Evolutionary conservation across 768 basidiomycete species (phyloP).

Genomic region (Rubroboletus pulcherrimus): DNA sequence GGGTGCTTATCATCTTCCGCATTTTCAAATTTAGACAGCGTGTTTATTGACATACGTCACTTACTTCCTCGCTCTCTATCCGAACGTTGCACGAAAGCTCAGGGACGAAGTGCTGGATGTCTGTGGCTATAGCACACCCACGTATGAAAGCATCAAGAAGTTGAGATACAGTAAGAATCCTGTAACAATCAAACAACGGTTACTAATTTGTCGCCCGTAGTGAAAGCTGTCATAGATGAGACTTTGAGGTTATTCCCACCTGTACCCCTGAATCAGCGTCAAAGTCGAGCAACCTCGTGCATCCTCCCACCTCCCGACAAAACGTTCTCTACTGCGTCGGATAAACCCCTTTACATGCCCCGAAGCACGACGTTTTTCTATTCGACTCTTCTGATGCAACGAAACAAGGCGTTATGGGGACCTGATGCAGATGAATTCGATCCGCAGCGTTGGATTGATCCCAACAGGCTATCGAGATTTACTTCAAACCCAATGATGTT

Average conservation of each 20-base stretch:
- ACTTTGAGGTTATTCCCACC: constrained; percentile 76
- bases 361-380: constrained; percentile 54
- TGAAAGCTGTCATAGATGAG: constrained; percentile 78
- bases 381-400: constrained; percentile 60
- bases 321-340: constrained; percentile 38
- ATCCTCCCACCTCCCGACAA: constrained; percentile 50
- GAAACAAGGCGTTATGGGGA: constrained; percentile 69
- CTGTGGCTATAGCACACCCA: constrained; percentile 50
- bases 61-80: constrained; percentile 67
- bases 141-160: constrained; percentile 52
- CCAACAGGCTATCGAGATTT: constrained; percentile 45
- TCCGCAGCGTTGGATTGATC: constrained; percentile 74
- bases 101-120: constrained; percentile 58
- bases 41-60: constrained; percentile 64
- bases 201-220: constrained; percentile 30
- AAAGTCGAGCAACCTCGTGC: constrained; percentile 47
- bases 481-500: constrained; percentile 65
- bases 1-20: background rate
- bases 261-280: constrained; percentile 68
- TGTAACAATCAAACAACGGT: background rate
- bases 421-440: constrained; percentile 72
- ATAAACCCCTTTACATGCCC: constrained; percentile 56
- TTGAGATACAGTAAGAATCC: constrained; percentile 59
- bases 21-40: constrained; percentile 48
- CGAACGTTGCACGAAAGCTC: constrained; percentile 49